Conservation (phyloP, 129 eudicot genomes). For the Tagetes patula region DNA sequence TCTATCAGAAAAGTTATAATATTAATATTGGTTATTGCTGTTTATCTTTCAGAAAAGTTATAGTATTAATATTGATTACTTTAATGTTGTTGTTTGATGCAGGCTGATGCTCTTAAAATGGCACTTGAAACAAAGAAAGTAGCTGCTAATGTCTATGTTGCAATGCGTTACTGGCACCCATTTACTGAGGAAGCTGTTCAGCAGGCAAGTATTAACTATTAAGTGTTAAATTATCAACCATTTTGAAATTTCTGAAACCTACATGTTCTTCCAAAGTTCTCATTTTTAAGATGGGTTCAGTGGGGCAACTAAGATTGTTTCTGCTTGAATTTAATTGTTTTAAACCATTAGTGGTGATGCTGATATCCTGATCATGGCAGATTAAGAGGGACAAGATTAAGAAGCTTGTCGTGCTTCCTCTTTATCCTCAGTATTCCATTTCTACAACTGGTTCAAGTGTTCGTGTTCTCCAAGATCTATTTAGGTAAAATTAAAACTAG, state of each 20-base stretch:
- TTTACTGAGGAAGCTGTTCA: constrained; percentile 92
- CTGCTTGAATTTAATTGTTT: constrained; percentile 9
- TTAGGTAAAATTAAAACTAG: constrained; percentile 48
- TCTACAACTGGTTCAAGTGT: constrained; percentile 96
- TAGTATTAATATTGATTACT: background rate
- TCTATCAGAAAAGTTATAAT: background rate
- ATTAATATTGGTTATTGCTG: constrained; percentile 5
- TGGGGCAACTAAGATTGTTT: background rate
- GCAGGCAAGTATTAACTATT: constrained; percentile 48
- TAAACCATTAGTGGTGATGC: background rate
- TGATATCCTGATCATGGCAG: constrained; percentile 29
- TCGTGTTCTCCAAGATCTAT: constrained; percentile 67
- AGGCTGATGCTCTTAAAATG: constrained; percentile 70
- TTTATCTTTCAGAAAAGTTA: background rate
- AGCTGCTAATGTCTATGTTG: constrained; percentile 77
- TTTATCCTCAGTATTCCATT: constrained; percentile 93
- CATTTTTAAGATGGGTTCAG: background rate
- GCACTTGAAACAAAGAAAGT: constrained; percentile 71
- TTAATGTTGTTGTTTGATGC: constrained; percentile 23
- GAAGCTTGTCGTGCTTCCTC: constrained; percentile 87
- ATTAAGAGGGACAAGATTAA: constrained; percentile 77
- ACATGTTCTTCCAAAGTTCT: background rate
- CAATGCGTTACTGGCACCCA: constrained; percentile 97
- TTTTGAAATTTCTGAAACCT: background rate
- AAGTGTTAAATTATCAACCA: background rate